These are phyloP conservation scores for Gaeumannomyces tritici DNA, from an alignment of 2,329 filamentous ascomycete species.

Conservation along the genomic window DNA sequence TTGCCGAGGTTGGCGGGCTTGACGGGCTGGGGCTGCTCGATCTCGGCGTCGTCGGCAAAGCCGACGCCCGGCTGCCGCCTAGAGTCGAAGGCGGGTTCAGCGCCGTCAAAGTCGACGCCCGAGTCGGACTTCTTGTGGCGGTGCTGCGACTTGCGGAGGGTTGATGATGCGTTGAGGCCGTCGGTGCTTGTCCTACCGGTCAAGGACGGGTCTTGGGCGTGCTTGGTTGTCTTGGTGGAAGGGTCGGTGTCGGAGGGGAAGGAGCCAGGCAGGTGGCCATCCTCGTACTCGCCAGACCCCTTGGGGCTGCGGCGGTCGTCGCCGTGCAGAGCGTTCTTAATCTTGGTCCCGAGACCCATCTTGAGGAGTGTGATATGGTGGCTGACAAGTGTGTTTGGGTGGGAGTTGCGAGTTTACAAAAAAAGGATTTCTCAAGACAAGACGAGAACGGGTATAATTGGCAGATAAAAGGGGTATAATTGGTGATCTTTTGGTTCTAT, in stretches of 20 bases:
- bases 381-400: too few species aligned
- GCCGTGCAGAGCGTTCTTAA: slow-evolving; percentile 10
- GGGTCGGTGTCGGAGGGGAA: neutral
- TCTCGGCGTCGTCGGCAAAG: neutral
- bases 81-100: neutral
- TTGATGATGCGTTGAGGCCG: neutral
- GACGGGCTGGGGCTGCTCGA: neutral
- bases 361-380: neutral
- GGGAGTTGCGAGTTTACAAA: neutral
- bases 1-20: neutral
- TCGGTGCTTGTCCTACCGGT: neutral
- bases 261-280: neutral
- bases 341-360: slow-evolving; percentile 3
- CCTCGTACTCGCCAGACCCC: neutral
- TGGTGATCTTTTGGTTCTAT: neutral
- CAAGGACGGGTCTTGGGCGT: neutral
- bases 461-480: neutral
- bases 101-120: neutral
- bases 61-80: neutral
- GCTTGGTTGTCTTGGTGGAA: neutral
- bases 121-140: slow-evolving; percentile 1
- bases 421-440: neutral
- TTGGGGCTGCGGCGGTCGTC: neutral
- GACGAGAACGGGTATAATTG: neutral
- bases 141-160: neutral